Conservation (phyloP, 345 rosid species). For the Excoecaria cochinchinensis region DNA sequence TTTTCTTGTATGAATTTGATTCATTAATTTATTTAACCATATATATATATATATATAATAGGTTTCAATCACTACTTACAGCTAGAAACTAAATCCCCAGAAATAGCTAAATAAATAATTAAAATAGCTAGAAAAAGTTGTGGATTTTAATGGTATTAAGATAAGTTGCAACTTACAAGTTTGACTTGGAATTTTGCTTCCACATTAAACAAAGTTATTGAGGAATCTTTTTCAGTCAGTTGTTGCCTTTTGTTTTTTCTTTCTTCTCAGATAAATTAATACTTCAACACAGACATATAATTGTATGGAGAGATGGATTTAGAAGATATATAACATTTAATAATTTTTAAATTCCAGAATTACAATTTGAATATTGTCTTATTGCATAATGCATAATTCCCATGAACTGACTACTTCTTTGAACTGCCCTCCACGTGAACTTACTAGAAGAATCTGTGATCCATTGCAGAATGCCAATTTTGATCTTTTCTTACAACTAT, state of each 20-base stretch:
- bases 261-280: background rate
- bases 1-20: background rate
- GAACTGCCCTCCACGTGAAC: slow-evolving; percentile 37
- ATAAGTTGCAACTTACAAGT: background rate
- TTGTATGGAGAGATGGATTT: slow-evolving; percentile 18
- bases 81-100: background rate
- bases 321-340: background rate
- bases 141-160: slow-evolving; percentile 11
- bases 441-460: slow-evolving; percentile 17
- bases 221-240: slow-evolving; percentile 34
- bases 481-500: background rate
- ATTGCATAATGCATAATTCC: slow-evolving; percentile 14
- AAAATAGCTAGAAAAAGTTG: background rate
- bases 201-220: slow-evolving; percentile 18
- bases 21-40: background rate
- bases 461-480: background rate
- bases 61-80: too few relatives aligned
- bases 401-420: slow-evolving; percentile 28
- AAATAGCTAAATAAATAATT: too few relatives aligned
- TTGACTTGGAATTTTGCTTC: slow-evolving; percentile 32
- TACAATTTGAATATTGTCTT: background rate
- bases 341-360: background rate
- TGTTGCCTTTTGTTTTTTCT: slow-evolving; percentile 22
- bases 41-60: too few relatives aligned
- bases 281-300: slow-evolving; percentile 23